Evolutionary conservation across 345 rosid genomes (phyloP), one percentile per base, ranked within the genome.

Genomic region (Balakata baccata): DNA sequence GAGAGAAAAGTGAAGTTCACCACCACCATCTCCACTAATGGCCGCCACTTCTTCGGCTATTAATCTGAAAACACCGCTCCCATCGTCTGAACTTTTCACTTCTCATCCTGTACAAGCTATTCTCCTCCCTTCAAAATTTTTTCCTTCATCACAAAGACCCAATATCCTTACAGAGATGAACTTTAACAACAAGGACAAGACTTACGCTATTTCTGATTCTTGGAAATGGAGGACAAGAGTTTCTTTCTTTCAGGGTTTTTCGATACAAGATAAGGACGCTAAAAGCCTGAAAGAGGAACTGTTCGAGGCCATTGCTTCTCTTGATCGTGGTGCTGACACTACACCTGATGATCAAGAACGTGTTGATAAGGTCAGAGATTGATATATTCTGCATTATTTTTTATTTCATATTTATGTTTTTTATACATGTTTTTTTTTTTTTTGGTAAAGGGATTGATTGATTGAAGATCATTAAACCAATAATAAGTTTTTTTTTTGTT

Each of bases 321-420:
- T 86, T 51, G 89, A 86, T 78, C 89, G 89, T 16, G 86, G 89
- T 12, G 81, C 82, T 43, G 84, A 79, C 29, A 84, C 86, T 39
- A 54, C 80, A 7, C 79, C 77, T n/a, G 68, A 80, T 14, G 85
- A 83, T 71, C 86, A 78, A 64, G 25, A 71, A 22, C 81, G 59
- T 14, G 82, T 86, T 38, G 77, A 81, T 69, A 68, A 81, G 82
- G 86, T 86, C 14, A 71, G 43, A 29, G 34, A 29, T 29, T 29
- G 34, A 29, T n/a, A n/a, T n/a, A n/a, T 29, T 29, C 34, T 29
- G 10, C 47, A 43, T 43, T 5, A 10, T 43, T 43, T 43, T 43
- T 61, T 61, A 34, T 13, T 23, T 59, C 7, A 11, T 25, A 3
- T 29, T 59, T 8, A 10, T 59, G 1, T 25, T 18, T 2, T 60